A percentile compares a stretch with the other conserved stretches of the same genome.
phyloP scores from a whole-genome alignment of 495 filamentous ascomycete species.

The Chaetomium cochliodes region DNA sequence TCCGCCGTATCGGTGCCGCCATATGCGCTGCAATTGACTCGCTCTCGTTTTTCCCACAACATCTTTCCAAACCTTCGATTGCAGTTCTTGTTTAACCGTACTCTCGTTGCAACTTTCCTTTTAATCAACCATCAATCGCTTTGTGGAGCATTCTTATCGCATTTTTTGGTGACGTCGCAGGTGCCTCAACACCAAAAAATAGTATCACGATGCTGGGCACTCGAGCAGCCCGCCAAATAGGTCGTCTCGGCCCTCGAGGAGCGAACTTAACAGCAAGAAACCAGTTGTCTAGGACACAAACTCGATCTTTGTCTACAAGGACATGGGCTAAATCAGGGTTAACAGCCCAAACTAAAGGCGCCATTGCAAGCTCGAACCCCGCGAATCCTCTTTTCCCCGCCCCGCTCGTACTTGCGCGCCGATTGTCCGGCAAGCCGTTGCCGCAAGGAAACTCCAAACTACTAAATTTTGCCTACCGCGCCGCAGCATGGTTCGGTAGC shows the following conservation, averaged over 20 bases:
- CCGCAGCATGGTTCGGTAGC: slow-evolving; percentile 50
- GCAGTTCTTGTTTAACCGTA: not conserved
- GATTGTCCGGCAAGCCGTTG: slow-evolving; percentile 50
- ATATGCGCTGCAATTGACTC: not conserved
- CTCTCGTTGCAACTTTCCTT: not conserved
- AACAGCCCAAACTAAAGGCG: not conserved
- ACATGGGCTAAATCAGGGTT: not conserved
- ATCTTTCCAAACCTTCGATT: not conserved
- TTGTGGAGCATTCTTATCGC: slow-evolving; percentile 6
- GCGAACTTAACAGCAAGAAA: slow-evolving; percentile 4
- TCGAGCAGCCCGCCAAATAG: slow-evolving; percentile 19
- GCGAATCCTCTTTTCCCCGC: not conserved
- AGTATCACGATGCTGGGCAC: slow-evolving; percentile 17
- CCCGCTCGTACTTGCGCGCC: slow-evolving; percentile 27
- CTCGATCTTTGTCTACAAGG: slow-evolving; percentile 17
- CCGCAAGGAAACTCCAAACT: slow-evolving; percentile 45
- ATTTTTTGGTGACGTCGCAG: slow-evolving; percentile 9
- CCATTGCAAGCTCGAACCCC: not conserved
- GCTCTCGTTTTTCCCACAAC: not conserved
- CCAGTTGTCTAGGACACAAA: slow-evolving; percentile 11
- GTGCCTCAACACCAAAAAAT: slow-evolving; percentile 5
- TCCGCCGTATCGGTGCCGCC: not conserved
- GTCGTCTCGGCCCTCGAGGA: slow-evolving; percentile 6
- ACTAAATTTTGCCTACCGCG: slow-evolving; percentile 52
- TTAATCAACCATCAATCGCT: not conserved